A percentile compares a stretch with the other conserved stretches of the same genome.
Conservation (phyloP, 2,329 filamentous ascomycete genomes). For the Xylaria sp. region DNA sequence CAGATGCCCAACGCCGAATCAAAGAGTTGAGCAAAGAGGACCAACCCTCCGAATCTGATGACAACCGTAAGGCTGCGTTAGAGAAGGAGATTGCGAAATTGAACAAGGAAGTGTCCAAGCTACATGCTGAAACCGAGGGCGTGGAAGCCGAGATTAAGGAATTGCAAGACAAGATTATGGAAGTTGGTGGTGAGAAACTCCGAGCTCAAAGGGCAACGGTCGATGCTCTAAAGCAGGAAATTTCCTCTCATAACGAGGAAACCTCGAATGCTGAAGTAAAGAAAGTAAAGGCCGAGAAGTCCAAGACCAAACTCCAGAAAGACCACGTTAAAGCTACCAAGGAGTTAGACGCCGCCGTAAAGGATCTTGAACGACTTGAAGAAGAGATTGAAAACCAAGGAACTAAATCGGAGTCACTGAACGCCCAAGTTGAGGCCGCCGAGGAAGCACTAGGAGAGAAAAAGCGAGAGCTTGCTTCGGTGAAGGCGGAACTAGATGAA, state of each 20-base stretch:
- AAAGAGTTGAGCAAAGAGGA: slow-evolving; percentile 84
- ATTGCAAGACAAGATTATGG: slow-evolving; percentile 97
- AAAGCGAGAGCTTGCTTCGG: slow-evolving; percentile 76
- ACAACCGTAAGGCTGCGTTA: slow-evolving; percentile 71
- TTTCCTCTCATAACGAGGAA: slow-evolving; percentile 78
- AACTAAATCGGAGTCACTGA: slow-evolving; percentile 74
- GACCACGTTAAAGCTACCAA: slow-evolving; percentile 77
- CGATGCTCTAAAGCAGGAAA: slow-evolving; percentile 85
- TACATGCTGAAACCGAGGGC: slow-evolving; percentile 84
- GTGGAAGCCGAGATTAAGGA: slow-evolving; percentile 92
- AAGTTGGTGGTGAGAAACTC: slow-evolving; percentile 92
- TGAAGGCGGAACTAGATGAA: slow-evolving; percentile 87
- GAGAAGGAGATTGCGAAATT: slow-evolving; percentile 79
- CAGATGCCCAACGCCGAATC: slow-evolving; percentile 82
- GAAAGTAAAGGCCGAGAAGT: slow-evolving; percentile 93
- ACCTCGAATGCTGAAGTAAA: slow-evolving; percentile 85
- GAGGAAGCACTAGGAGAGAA: slow-evolving; percentile 78
- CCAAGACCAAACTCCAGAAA: slow-evolving; percentile 84
- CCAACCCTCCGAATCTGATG: slow-evolving; percentile 79
- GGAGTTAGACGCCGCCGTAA: slow-evolving; percentile 74
- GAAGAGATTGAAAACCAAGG: slow-evolving; percentile 79
- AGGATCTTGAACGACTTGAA: slow-evolving; percentile 79
- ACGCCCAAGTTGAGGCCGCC: slow-evolving; percentile 78
- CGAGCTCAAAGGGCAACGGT: slow-evolving; percentile 90
- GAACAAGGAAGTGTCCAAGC: slow-evolving; percentile 77